These are phyloP conservation scores for Diaporthe sp. DNA, from an alignment of 2,329 filamentous ascomycete species.

Conservation along the genomic window DNA sequence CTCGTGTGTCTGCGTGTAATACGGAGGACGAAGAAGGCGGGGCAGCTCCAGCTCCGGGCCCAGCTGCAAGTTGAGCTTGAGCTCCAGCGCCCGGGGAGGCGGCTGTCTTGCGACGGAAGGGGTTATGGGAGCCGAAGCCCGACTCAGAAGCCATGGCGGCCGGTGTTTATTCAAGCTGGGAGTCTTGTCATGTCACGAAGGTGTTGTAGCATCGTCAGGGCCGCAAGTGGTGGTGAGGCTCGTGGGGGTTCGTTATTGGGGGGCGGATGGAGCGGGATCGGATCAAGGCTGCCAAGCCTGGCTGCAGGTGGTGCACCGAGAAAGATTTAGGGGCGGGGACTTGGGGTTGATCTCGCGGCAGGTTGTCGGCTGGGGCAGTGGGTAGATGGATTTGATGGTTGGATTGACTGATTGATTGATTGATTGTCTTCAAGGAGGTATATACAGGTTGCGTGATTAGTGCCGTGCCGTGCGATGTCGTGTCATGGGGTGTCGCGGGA, in stretches of 20 bases:
- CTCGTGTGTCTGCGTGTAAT: conserved; percentile 30
- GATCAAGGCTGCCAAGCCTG: conserved; percentile 25
- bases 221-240: conserved; percentile 3
- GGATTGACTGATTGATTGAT: not conserved
- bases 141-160: conserved; percentile 52
- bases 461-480: conserved; percentile 7
- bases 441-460: conserved; percentile 27
- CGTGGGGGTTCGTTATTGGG: conserved; percentile 1
- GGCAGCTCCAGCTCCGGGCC: conserved; percentile 39
- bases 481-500: conserved; percentile 14
- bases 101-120: conserved; percentile 62
- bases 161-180: conserved; percentile 34
- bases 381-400: not conserved
- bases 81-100: conserved; percentile 31
- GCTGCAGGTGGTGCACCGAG: conserved; percentile 30
- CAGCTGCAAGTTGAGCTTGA: conserved; percentile 23
- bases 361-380: not conserved
- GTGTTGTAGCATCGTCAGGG: conserved; percentile 22
- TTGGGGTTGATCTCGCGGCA: not conserved
- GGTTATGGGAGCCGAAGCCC: conserved; percentile 62
- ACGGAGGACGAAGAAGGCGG: conserved; percentile 35
- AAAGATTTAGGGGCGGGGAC: not conserved
- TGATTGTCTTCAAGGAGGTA: conserved; percentile 7
- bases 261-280: conserved; percentile 29
- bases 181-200: conserved; percentile 21